Evolutionary conservation across 169 alveolate genomes (phyloP).

Genomic region (Eimeria necatrix): DNA sequence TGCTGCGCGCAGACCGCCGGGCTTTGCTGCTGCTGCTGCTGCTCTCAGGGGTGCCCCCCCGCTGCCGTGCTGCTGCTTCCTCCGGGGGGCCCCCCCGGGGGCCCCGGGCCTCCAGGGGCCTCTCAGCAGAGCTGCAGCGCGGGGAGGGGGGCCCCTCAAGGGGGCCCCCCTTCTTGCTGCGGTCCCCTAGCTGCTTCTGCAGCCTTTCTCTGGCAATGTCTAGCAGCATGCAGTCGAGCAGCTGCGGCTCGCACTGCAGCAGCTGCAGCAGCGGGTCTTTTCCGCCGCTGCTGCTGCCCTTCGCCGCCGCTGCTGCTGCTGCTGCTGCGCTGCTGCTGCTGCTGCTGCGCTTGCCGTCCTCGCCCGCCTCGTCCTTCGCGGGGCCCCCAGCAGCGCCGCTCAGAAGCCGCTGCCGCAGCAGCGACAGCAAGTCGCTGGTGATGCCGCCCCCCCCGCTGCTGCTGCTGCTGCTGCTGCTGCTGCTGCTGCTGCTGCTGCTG

Average conservation of each 20-base stretch:
- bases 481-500: background rate
- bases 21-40: slow-evolving; percentile 40
- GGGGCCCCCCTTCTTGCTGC: slow-evolving; percentile 29
- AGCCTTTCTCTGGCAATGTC: slow-evolving; percentile 65
- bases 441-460: background rate
- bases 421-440: slow-evolving; percentile 8
- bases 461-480: slow-evolving; percentile 39
- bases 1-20: background rate
- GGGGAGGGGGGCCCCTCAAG: background rate
- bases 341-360: background rate
- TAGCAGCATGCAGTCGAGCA: slow-evolving; percentile 72
- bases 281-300: slow-evolving; percentile 1
- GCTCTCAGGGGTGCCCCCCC: slow-evolving; percentile 13
- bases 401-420: slow-evolving; percentile 53
- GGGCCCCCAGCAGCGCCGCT: background rate
- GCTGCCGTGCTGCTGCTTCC: background rate
- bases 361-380: background rate
- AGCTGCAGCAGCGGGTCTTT: slow-evolving; percentile 63
- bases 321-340: background rate
- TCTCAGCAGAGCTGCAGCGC: background rate
- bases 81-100: slow-evolving; percentile 17
- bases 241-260: slow-evolving; percentile 65
- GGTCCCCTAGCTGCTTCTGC: slow-evolving; percentile 40
- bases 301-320: background rate
- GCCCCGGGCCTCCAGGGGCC: background rate